Evolutionary conservation across 345 rosid genomes (phyloP).

Genomic region (Odontarrhena argentea): DNA sequence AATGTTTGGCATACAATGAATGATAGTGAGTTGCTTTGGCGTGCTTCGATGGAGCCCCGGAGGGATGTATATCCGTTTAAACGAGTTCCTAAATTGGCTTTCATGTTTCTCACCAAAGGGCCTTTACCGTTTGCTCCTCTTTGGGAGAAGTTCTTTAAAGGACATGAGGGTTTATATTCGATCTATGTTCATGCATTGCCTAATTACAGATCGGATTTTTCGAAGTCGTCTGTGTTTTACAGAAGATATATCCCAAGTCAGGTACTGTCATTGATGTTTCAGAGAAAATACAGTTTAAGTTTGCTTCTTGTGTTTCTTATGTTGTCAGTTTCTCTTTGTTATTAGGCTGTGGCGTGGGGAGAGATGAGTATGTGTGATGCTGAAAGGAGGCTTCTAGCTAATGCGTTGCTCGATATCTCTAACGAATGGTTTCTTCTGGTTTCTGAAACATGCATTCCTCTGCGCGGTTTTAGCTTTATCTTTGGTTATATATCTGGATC

Average conservation of each 20-base stretch:
- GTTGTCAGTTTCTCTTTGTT: neutral
- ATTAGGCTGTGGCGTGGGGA: conserved; percentile 87
- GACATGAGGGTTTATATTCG: conserved; percentile 62
- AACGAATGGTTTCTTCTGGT: conserved; percentile 88
- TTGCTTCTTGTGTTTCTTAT: conserved; percentile 26
- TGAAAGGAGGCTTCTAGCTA: conserved; percentile 86
- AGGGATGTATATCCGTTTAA: conserved; percentile 58
- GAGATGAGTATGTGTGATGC: conserved; percentile 94
- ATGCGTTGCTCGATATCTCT: conserved; percentile 82
- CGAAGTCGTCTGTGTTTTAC: conserved; percentile 68
- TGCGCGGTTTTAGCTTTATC: conserved; percentile 66
- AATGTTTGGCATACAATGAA: conserved; percentile 68
- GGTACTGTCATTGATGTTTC: conserved; percentile 50
- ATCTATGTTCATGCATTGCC: conserved; percentile 81
- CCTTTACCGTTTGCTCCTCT: conserved; percentile 85
- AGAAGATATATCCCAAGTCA: conserved; percentile 86
- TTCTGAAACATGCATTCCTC: conserved; percentile 90
- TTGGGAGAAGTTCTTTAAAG: conserved; percentile 88
- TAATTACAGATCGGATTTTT: conserved; percentile 50
- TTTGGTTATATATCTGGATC: conserved; percentile 67
- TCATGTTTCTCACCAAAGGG: conserved; percentile 92
- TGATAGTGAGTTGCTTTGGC: conserved; percentile 80
- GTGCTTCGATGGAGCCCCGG: conserved; percentile 70
- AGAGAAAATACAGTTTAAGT: neutral
- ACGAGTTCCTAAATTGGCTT: conserved; percentile 85